These are phyloP conservation scores for Tylopilus intermedius DNA, from an alignment of 768 basidiomycete species.

Conservation along the genomic window DNA sequence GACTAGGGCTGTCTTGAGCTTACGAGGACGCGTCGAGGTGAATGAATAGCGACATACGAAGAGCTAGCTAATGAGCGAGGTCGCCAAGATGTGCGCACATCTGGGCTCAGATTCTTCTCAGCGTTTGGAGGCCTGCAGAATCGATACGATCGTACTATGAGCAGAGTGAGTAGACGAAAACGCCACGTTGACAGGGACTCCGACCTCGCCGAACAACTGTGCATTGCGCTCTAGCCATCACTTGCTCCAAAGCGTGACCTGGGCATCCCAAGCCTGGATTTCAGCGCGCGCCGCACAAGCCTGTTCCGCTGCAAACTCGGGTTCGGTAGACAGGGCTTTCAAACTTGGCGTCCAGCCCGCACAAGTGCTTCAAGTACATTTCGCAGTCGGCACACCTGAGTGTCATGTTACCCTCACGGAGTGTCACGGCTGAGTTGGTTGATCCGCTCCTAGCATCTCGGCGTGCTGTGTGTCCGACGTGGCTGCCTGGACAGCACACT, in stretches of 20 bases:
- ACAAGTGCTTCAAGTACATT: too few relatives aligned
- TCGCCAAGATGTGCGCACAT: too few relatives aligned
- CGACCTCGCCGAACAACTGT: conserved; percentile 75
- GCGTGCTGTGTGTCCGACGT: too few relatives aligned
- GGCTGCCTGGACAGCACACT: too few relatives aligned
- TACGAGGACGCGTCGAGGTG: too few relatives aligned
- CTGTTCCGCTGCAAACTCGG: conserved; percentile 76
- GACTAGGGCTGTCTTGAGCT: too few relatives aligned
- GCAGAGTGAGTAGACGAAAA: background rate
- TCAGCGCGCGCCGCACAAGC: conserved; percentile 65
- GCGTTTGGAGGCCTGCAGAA: conserved; percentile 73
- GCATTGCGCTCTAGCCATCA: conserved; percentile 85
- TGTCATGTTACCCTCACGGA: too few relatives aligned
- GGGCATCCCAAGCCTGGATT: conserved; percentile 59
- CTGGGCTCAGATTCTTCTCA: conserved; percentile 50
- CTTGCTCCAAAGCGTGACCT: conserved; percentile 62
- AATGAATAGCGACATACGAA: too few relatives aligned
- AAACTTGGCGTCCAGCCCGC: conserved; percentile 36
- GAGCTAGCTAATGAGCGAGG: too few relatives aligned
- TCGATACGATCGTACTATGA: conserved; percentile 81
- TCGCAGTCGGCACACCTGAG: too few relatives aligned
- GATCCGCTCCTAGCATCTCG: too few relatives aligned
- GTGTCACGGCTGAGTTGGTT: too few relatives aligned
- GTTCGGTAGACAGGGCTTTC: conserved; percentile 49
- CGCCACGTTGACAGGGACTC: background rate